These are phyloP conservation scores for Rhizoclosmatium globosum DNA, from an alignment of 192 early-diverging fungal species.

Conservation along the genomic window DNA sequence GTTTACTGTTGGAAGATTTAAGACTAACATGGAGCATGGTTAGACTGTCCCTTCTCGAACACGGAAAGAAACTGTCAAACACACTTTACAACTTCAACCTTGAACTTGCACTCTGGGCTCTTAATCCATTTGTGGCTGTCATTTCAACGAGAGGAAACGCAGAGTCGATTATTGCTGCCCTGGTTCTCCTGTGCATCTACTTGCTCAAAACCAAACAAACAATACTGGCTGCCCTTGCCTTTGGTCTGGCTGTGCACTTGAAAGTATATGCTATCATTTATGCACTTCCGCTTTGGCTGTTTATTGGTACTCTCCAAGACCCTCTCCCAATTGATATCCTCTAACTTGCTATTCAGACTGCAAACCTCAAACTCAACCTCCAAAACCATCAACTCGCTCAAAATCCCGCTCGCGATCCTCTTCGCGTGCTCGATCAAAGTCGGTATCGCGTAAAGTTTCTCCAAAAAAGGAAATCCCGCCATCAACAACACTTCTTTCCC, in stretches of 20 bases:
- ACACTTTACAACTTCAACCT: slow-evolving; percentile 4
- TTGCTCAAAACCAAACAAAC: slow-evolving; percentile 45
- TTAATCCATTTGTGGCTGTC: slow-evolving; percentile 95
- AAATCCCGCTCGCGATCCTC: not conserved
- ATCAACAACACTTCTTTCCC: not conserved
- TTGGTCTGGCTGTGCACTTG: slow-evolving; percentile 93
- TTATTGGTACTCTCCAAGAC: not conserved
- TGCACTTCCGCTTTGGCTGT: slow-evolving; percentile 80
- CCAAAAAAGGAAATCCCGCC: not conserved
- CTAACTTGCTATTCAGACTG: not conserved
- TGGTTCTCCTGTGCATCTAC: slow-evolving; percentile 78
- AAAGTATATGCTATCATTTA: slow-evolving; percentile 99
- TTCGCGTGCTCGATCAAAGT: not conserved
- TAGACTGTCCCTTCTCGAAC: too few species aligned
- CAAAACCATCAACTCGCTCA: not conserved
- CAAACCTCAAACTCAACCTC: not conserved
- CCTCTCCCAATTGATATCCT: not conserved
- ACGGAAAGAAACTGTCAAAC: not conserved
- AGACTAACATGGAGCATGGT: too few species aligned
- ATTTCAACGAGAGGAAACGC: slow-evolving; percentile 96
- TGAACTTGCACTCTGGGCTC: slow-evolving; percentile 75
- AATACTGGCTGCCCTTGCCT: slow-evolving; percentile 62
- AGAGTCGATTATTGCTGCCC: slow-evolving; percentile 84
- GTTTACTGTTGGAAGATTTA: too few species aligned
- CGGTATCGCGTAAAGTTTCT: too few species aligned